Percentiles rank a stretch among this genome's conserved stretches.
Evolutionary conservation across 2,329 filamentous ascomycete genomes (phyloP).

Genomic region (Venturia carpophila): DNA sequence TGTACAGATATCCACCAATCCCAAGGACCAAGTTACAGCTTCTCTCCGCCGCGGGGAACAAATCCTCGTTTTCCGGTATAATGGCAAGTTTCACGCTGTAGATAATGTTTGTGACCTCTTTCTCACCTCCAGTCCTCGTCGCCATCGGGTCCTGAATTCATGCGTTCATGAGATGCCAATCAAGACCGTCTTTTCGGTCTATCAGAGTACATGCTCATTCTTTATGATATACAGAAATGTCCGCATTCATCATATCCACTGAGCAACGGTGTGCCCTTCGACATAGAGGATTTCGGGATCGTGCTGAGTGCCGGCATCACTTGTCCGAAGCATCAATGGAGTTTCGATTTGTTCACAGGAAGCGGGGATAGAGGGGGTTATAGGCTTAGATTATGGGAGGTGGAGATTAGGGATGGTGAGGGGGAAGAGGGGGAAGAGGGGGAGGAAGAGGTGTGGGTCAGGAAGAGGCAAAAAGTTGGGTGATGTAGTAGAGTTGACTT

Average conservation of each 20-base stretch:
- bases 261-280: constrained; percentile 54
- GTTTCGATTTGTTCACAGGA: constrained; percentile 60
- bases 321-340: constrained; percentile 65
- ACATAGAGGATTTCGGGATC: constrained; percentile 66
- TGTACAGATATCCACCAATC: background rate
- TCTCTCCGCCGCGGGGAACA: constrained; percentile 41
- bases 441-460: background rate
- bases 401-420: constrained; percentile 11
- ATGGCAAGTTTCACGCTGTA: constrained; percentile 56
- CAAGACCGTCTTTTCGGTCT: too few relatives aligned
- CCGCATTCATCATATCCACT: constrained; percentile 61
- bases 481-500: too few relatives aligned
- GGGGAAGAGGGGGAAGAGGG: background rate
- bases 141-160: background rate
- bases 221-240: constrained; percentile 35
- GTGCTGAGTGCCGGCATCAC: constrained; percentile 54
- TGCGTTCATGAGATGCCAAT: background rate
- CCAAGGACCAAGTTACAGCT: background rate
- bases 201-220: background rate
- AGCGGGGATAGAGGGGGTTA: constrained; percentile 55
- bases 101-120: constrained; percentile 47
- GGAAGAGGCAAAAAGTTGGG: background rate
- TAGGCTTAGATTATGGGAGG: constrained; percentile 25
- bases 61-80: constrained; percentile 58
- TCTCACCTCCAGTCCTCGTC: background rate